A percentile compares a stretch with the other conserved stretches of the same genome.
These are phyloP conservation scores for Phialophora tarda DNA, from an alignment of 2,329 filamentous ascomycete genomes.

Conservation along the genomic window DNA sequence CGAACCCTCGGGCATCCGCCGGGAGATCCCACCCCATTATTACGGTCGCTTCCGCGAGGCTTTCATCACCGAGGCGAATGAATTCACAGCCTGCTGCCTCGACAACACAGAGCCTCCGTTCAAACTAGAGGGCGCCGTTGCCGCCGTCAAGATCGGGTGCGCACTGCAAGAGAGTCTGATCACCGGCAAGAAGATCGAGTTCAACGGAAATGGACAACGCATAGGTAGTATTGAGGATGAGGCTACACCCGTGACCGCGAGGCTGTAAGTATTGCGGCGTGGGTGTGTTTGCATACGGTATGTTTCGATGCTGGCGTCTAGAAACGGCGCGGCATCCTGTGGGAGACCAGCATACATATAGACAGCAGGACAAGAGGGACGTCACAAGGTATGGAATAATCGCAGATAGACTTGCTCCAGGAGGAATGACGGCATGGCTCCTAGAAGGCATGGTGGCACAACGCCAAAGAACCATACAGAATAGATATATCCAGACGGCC, in stretches of 20 bases:
- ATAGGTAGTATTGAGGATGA: conserved; percentile 36
- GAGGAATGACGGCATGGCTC: neutral
- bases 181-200: conserved; percentile 62
- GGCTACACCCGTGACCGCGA: conserved; percentile 11
- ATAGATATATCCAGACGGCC: neutral
- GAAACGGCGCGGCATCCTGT: neutral
- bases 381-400: neutral
- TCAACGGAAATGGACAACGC: conserved; percentile 60
- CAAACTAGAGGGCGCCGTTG: conserved; percentile 62
- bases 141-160: conserved; percentile 63
- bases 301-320: neutral
- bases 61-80: conserved; percentile 67
- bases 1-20: conserved; percentile 59
- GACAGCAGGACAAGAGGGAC: neutral
- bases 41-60: conserved; percentile 68
- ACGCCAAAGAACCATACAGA: neutral
- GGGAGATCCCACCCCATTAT: conserved; percentile 67
- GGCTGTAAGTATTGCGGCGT: conserved; percentile 10
- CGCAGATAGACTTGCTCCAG: neutral
- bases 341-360: neutral
- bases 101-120: conserved; percentile 63
- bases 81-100: conserved; percentile 65
- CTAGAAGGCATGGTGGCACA: too few relatives aligned
- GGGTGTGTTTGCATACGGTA: neutral
- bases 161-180: conserved; percentile 64